phyloP scores from a whole-genome alignment of 345 rosid genomes.

The Streptanthus diversifolius region DNA sequence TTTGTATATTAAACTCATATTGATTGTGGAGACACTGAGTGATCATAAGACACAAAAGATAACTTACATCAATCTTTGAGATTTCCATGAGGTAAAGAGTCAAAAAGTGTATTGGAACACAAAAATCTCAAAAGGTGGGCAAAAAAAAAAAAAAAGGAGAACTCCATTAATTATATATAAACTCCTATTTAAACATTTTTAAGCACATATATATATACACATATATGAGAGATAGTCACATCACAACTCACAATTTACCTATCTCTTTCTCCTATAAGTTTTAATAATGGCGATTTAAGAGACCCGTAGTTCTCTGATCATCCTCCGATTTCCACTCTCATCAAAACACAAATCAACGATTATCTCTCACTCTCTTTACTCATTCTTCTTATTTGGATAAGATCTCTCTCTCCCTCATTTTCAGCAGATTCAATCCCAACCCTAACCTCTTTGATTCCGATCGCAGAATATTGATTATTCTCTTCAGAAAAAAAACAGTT shows the following conservation, averaged over 20 bases:
- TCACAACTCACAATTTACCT: conserved; percentile 30
- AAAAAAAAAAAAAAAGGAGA: conserved; percentile 2
- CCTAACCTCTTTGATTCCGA: conserved; percentile 31
- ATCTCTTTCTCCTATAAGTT: conserved; percentile 25
- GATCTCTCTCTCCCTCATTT: conserved; percentile 30
- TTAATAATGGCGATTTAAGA: conserved; percentile 40
- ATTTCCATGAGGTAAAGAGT: conserved; percentile 35
- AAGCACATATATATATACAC: background rate
- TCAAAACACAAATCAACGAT: conserved; percentile 30
- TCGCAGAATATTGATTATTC: conserved; percentile 3
- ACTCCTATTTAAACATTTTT: background rate
- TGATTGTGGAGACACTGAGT: background rate
- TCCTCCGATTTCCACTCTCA: conserved; percentile 47
- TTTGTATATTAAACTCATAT: conserved; percentile 4
- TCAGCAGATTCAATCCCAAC: conserved; percentile 31
- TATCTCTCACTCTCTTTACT: conserved; percentile 37
- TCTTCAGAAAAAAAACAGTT: background rate
- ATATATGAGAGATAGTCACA: conserved; percentile 40
- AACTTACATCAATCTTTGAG: conserved; percentile 25
- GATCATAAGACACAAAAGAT: conserved; percentile 26
- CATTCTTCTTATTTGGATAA: conserved; percentile 50
- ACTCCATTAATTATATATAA: conserved; percentile 25
- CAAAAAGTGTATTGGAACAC: conserved; percentile 31
- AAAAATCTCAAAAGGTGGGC: conserved; percentile 25
- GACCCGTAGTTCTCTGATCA: conserved; percentile 49